Percentiles rank a stretch among this genome's conserved stretches.
phyloP scores from a whole-genome alignment of 176 grass and related monocot genomes.

The Rhynchospora tenuis region DNA sequence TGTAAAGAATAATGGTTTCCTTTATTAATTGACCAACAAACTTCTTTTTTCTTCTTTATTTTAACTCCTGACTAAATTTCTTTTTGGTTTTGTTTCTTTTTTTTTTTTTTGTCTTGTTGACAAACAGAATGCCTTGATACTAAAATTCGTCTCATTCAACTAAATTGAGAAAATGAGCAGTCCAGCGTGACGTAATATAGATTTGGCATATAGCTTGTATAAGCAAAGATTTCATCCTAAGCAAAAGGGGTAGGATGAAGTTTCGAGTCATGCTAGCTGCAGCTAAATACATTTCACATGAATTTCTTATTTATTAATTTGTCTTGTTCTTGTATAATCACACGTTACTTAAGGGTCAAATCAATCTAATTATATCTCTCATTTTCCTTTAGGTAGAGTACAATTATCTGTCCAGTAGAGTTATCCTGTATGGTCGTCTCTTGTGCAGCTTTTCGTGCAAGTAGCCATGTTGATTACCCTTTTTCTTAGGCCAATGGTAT shows the following conservation, averaged over 20 bases:
- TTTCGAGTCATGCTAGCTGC: background rate
- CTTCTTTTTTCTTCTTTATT: background rate
- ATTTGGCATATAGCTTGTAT: background rate
- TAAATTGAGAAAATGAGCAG: background rate
- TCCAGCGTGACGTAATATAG: background rate
- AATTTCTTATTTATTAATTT: background rate
- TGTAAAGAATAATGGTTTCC: no score
- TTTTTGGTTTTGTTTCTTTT: no score
- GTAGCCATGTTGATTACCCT: background rate
- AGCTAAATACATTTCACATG: no score
- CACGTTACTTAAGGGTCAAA: background rate
- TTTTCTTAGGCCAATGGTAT: background rate
- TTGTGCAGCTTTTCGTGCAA: conserved; percentile 1
- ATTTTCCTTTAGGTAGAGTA: background rate
- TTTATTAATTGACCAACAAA: background rate
- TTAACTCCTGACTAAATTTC: no score
- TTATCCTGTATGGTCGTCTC: background rate
- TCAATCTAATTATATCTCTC: background rate
- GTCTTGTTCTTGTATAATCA: background rate
- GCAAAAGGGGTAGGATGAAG: background rate
- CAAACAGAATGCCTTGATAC: background rate
- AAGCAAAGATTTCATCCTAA: background rate
- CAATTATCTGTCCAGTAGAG: background rate
- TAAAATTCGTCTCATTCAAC: background rate
- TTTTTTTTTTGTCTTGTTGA: background rate